phyloP scores from a whole-genome alignment of 2,329 filamentous ascomycete species.

The Colletotrichum sp. region DNA sequence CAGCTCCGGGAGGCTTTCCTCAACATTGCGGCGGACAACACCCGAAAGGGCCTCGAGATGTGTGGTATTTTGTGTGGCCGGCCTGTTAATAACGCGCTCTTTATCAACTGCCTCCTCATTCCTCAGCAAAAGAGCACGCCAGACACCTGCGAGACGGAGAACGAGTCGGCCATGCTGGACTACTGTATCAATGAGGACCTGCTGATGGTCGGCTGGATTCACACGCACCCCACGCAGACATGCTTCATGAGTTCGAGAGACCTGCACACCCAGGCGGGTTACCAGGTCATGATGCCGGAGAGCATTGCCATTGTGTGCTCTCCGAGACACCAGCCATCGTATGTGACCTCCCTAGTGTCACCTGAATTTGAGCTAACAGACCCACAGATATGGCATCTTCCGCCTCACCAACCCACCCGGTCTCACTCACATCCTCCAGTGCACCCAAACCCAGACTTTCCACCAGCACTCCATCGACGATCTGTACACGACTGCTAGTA shows the following conservation, averaged over 20 bases:
- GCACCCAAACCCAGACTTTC: slow-evolving; percentile 79
- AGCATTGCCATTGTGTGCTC: slow-evolving; percentile 97
- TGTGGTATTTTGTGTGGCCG: slow-evolving; percentile 94
- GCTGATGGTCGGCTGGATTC: slow-evolving; percentile 93
- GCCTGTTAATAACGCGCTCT: slow-evolving; percentile 89
- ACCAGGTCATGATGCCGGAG: slow-evolving; percentile 96
- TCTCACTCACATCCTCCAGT: slow-evolving; percentile 81
- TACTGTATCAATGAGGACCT: slow-evolving; percentile 87
- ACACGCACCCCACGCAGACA: slow-evolving; percentile 94
- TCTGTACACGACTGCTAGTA: slow-evolving; percentile 77
- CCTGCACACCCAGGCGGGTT: slow-evolving; percentile 90
- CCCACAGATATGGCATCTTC: slow-evolving; percentile 82
- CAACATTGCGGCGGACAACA: slow-evolving; percentile 76
- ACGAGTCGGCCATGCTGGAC: slow-evolving; percentile 84
- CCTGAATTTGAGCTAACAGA: background rate
- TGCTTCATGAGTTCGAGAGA: slow-evolving; percentile 98
- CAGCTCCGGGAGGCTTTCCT: slow-evolving; percentile 78
- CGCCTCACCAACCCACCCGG: slow-evolving; percentile 92
- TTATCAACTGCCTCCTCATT: slow-evolving; percentile 86
- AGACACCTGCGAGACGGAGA: slow-evolving; percentile 94
- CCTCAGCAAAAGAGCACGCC: slow-evolving; percentile 89
- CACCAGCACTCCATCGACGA: slow-evolving; percentile 74
- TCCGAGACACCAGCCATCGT: slow-evolving; percentile 79
- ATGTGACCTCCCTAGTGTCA: slow-evolving; percentile 38
- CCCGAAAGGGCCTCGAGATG: slow-evolving; percentile 82